Percentiles rank a stretch among this genome's conserved stretches.
Conservation (phyloP, 495 filamentous ascomycete genomes). For the Tuber melanosporum region DNA sequence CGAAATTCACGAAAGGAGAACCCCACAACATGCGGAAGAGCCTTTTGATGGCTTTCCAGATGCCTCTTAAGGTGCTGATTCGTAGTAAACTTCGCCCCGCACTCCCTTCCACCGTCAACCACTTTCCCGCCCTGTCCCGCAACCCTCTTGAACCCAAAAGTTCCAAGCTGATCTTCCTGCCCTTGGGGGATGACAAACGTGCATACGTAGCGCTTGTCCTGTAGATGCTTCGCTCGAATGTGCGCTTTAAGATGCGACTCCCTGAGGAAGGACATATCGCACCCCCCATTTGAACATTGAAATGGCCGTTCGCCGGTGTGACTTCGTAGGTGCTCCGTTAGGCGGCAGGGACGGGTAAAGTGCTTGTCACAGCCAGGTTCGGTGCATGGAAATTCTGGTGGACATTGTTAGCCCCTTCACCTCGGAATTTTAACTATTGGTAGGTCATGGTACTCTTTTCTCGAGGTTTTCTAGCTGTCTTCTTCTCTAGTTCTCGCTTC, state of each 20-base stretch:
- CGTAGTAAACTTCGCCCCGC: constrained; percentile 36
- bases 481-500: constrained; percentile 10
- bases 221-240: constrained; percentile 35
- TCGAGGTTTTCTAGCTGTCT: constrained; percentile 19
- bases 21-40: constrained; percentile 35
- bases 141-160: constrained; percentile 39
- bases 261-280: constrained; percentile 67
- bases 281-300: constrained; percentile 62
- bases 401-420: not conserved
- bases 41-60: constrained; percentile 43
- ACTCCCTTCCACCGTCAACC: constrained; percentile 17
- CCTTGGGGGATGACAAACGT: constrained; percentile 34
- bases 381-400: constrained; percentile 54
- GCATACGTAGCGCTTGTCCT: constrained; percentile 30
- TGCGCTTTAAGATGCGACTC: constrained; percentile 40
- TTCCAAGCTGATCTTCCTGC: constrained; percentile 30
- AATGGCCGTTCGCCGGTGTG: constrained; percentile 68
- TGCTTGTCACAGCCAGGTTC: constrained; percentile 66
- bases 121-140: constrained; percentile 11
- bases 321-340: constrained; percentile 70
- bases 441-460: constrained; percentile 12
- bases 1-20: not conserved
- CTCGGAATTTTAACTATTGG: not conserved
- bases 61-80: constrained; percentile 43
- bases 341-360: constrained; percentile 74